A percentile compares a stretch with the other conserved stretches of the same genome.
Evolutionary conservation across 441 rosid species (phyloP).

Genomic region (Jatropha multifida): DNA sequence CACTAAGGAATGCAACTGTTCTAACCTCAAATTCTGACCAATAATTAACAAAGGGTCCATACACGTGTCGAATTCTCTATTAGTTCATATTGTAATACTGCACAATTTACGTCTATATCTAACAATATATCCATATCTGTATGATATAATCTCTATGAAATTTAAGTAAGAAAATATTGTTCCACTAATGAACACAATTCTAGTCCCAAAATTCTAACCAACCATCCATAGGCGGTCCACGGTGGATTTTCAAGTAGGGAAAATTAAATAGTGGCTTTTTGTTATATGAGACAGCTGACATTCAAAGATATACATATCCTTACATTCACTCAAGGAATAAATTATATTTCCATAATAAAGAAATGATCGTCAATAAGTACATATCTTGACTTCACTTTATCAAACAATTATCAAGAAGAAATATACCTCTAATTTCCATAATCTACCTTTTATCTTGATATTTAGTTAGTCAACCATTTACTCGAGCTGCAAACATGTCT

Average conservation of each 20-base stretch:
- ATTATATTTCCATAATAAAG: neutral
- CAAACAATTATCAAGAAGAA: neutral
- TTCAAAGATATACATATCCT: neutral
- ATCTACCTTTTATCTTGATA: too few relatives aligned
- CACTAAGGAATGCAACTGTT: neutral
- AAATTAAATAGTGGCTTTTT: too few relatives aligned
- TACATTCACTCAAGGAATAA: neutral
- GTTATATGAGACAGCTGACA: neutral
- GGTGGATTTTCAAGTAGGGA: neutral
- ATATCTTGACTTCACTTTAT: neutral
- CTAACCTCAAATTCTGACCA: neutral
- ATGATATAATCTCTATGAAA: too few relatives aligned
- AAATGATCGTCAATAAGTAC: neutral
- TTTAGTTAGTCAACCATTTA: too few relatives aligned
- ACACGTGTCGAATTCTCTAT: too few relatives aligned
- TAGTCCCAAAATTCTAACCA: neutral
- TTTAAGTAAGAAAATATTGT: neutral
- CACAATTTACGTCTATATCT: neutral
- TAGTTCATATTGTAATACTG: neutral
- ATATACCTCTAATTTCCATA: neutral
- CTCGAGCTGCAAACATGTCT: too few relatives aligned
- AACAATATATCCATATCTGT: too few relatives aligned
- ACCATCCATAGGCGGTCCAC: neutral
- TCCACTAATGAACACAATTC: neutral
- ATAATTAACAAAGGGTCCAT: too few relatives aligned